Evolutionary conservation across 148 eudicot species (phyloP), one percentile per base, ranked within the genome.

Genomic region (Amaranthus cruentus): DNA sequence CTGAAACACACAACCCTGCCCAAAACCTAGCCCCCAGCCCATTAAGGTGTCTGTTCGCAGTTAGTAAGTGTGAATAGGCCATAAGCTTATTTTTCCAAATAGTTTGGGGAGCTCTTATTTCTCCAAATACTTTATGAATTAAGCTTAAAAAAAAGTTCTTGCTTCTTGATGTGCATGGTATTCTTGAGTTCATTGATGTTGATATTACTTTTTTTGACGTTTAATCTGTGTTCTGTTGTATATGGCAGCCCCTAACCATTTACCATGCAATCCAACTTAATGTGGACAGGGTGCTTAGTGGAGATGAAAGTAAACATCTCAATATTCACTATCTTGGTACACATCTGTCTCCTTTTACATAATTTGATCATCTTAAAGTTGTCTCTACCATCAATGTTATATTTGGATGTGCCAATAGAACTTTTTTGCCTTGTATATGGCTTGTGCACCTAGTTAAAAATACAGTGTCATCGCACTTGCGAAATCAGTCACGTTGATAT

Each of bases 251-350:
- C 73, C 82, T 91, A 50, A 91, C 88, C 3, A 18, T 91, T 62
- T 92, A 90, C 76, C 83, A 84, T 62, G 93, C 92, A 6, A 69
- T 79, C 53, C 87, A 88, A 76, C 93, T 95, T 72, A 82, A 78
- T 74, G 79, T 62, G 55, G 47, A 72, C 12, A 76, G 79, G 78
- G 73, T 76, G 75, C 76, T 73, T 80, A 79, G 64, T 66, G 74
- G 58, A 55, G 84, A 79, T 79, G 73, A 68, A 72, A 71, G 48
- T 57, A 69, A 79, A 53, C 69, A 69, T 68, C 84, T 90, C 76
- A 71, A 77, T 73, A 87, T 95, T 76, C 97, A 90, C 75, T 91
- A 91, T 81, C 91, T 91, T 55, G 99, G 98, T 91, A 88, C 61
- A 38, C 67, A 64, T 55, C 70, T 71, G 7, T 66, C 47, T 72